Percentiles rank a stretch among this genome's conserved stretches.
Conservation (phyloP, 208 protist species). For the Porcisia deanei region DNA sequence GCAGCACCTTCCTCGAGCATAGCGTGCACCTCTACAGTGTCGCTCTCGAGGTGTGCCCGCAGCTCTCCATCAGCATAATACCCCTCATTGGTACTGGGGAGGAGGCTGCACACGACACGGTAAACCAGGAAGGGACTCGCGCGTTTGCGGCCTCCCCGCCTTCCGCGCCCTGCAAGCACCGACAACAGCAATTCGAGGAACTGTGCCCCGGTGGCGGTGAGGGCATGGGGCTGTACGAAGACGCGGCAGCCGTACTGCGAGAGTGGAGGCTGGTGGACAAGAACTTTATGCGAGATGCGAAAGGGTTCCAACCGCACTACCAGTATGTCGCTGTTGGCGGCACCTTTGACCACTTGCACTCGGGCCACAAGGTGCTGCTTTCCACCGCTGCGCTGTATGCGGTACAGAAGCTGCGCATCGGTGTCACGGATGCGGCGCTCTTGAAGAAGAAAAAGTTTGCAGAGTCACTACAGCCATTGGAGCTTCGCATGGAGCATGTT, state of each 20-base stretch:
- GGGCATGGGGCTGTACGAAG: conserved; percentile 18
- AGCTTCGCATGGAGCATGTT: conserved; percentile 53
- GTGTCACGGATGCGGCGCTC: conserved; percentile 63
- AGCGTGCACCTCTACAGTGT: conserved; percentile 63
- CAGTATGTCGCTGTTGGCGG: conserved; percentile 84
- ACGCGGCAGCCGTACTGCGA: conserved; percentile 15
- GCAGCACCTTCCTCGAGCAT: conserved; percentile 66
- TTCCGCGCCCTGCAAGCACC: neutral
- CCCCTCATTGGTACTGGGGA: conserved; percentile 26
- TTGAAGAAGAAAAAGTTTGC: conserved; percentile 71
- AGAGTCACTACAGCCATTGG: conserved; percentile 65
- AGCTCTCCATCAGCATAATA: conserved; percentile 61
- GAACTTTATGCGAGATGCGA: conserved; percentile 6
- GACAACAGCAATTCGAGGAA: neutral
- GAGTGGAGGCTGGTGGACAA: conserved; percentile 23
- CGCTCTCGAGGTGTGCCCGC: conserved; percentile 38
- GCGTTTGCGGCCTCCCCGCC: neutral
- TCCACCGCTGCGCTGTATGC: conserved; percentile 74
- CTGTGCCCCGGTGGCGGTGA: neutral
- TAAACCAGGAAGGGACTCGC: neutral
- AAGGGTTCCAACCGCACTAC: conserved; percentile 65
- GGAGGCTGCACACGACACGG: neutral
- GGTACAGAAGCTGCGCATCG: conserved; percentile 60
- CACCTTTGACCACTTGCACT: conserved; percentile 91
- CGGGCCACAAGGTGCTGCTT: conserved; percentile 88